A percentile compares a stretch with the other conserved stretches of the same genome.
These are phyloP conservation scores for Diutina scorzettiae DNA, from an alignment of 1,139 yeast species.

Conservation along the genomic window DNA sequence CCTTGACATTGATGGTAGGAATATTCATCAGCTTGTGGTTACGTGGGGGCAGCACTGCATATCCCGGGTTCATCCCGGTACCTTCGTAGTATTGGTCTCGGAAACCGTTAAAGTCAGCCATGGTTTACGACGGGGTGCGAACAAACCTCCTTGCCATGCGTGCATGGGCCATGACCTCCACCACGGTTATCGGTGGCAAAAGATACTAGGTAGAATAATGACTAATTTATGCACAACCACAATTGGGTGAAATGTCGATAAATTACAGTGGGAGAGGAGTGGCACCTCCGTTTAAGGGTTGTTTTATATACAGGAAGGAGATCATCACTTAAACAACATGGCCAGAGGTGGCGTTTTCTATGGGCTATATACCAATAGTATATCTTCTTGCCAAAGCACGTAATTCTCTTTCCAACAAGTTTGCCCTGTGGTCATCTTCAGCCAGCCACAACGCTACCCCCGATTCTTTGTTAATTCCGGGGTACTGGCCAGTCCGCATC, in stretches of 20 bases:
- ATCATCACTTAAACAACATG: no score
- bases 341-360: no score
- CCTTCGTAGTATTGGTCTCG: slow-evolving; percentile 14
- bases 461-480: neutral
- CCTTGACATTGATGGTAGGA: slow-evolving; percentile 11
- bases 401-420: slow-evolving; percentile 16
- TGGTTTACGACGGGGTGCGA: no score
- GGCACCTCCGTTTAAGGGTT: no score
- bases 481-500: slow-evolving; percentile 19
- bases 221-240: no score
- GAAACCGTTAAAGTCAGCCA: slow-evolving; percentile 17
- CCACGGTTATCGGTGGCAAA: no score
- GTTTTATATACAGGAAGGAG: no score
- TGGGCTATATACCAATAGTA: neutral
- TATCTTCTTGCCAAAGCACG: slow-evolving; percentile 6
- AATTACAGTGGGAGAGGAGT: no score
- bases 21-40: slow-evolving; percentile 4
- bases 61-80: neutral
- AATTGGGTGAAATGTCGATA: no score
- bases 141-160: no score
- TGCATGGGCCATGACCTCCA: no score
- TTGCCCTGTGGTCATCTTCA: slow-evolving; percentile 26
- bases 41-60: slow-evolving; percentile 5
- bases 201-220: no score
- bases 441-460: slow-evolving; percentile 21